Evolutionary conservation across 805 yeast genomes (phyloP).

Genomic region (Candida lessepsii): DNA sequence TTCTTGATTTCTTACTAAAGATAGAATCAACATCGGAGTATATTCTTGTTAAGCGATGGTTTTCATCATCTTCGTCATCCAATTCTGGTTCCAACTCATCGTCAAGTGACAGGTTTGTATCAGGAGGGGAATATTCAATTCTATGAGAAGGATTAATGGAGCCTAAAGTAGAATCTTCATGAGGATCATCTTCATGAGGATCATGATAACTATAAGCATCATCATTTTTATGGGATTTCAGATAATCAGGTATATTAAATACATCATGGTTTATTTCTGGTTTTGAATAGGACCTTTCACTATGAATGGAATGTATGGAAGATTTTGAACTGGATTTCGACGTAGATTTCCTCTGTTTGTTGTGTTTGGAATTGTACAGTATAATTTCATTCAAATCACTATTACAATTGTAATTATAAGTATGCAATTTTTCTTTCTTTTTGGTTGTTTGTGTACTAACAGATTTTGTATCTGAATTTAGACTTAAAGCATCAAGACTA

Average conservation of each 20-base stretch:
- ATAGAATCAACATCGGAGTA: conserved; percentile 30
- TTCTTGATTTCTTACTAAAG: conserved; percentile 19
- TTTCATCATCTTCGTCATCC: conserved; percentile 14
- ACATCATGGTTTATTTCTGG: not conserved
- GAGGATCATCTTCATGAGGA: conserved; percentile 3
- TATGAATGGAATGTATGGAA: conserved; percentile 3
- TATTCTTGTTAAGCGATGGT: conserved; percentile 18
- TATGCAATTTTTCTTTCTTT: conserved; percentile 9
- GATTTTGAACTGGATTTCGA: conserved; percentile 5
- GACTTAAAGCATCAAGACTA: conserved; percentile 13
- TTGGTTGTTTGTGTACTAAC: not conserved
- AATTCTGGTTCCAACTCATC: not conserved
- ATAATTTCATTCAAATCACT: conserved; percentile 19
- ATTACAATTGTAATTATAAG: conserved; percentile 15
- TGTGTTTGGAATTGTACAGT: conserved; percentile 14
- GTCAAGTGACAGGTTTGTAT: not conserved
- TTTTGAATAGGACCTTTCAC: too few species aligned
- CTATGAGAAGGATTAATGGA: not conserved
- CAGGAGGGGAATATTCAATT: conserved; percentile 3
- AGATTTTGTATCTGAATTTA: conserved; percentile 7
- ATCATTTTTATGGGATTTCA: not conserved
- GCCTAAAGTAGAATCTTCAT: not conserved
- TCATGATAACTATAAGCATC: conserved; percentile 6
- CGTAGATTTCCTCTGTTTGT: conserved; percentile 3
- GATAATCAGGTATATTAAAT: conserved; percentile 10